These are phyloP conservation scores for Polyplosphaeria fusca DNA, from an alignment of 495 filamentous ascomycete species.

Conservation along the genomic window DNA sequence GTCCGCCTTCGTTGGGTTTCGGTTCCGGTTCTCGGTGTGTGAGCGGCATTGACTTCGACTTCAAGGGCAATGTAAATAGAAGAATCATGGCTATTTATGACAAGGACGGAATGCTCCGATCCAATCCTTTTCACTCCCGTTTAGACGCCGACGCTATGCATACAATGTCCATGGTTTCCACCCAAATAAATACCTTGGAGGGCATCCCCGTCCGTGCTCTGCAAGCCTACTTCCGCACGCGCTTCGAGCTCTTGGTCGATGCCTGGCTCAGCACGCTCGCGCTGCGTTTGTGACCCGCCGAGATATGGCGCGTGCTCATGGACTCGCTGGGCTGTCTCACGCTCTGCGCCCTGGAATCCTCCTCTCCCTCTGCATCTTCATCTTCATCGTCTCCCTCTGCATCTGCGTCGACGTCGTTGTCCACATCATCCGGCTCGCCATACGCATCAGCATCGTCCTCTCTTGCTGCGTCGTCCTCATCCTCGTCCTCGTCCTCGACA, in stretches of 20 bases:
- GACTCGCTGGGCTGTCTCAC: constrained; percentile 32
- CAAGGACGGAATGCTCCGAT: no score
- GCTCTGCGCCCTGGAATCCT: constrained; percentile 22
- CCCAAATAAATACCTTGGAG: background rate
- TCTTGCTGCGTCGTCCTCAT: constrained; percentile 11
- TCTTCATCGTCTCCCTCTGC: constrained; percentile 12
- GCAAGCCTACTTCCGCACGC: constrained; percentile 58
- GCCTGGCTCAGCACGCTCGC: constrained; percentile 67
- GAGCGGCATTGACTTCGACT: no score
- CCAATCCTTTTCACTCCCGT: no score
- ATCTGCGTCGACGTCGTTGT: constrained; percentile 20
- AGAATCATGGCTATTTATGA: no score
- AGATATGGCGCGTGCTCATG: constrained; percentile 12
- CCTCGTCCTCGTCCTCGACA: constrained; percentile 24
- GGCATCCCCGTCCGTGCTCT: background rate
- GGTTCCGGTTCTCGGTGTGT: no score
- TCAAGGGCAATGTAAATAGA: no score
- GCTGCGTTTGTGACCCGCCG: constrained; percentile 61
- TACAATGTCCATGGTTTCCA: background rate
- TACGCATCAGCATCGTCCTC: constrained; percentile 16
- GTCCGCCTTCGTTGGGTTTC: no score
- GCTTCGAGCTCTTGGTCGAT: constrained; percentile 70
- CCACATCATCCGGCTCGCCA: constrained; percentile 12
- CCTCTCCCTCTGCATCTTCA: constrained; percentile 28
- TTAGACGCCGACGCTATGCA: constrained; percentile 27